phyloP scores from a whole-genome alignment of 2,329 filamentous ascomycete species.

The Pseudocercospora macadamiae region DNA sequence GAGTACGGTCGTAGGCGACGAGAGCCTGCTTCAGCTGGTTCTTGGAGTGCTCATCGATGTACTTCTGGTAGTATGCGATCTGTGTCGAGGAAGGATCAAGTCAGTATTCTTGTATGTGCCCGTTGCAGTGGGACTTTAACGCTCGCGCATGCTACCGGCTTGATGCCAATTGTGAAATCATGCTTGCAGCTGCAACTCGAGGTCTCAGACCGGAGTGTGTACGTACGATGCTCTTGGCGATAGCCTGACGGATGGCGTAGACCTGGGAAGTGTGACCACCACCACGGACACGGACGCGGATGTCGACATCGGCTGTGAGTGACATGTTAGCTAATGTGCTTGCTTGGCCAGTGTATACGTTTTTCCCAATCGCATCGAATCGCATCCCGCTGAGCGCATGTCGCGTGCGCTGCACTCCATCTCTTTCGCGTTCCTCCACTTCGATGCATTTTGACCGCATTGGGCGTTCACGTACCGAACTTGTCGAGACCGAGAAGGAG shows the following conservation, averaged over 20 bases:
- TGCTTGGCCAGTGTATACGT: constrained; percentile 6
- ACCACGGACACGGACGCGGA: constrained; percentile 92
- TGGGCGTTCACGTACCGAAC: constrained; percentile 63
- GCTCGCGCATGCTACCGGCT: constrained; percentile 10
- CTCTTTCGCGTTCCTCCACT: constrained; percentile 6
- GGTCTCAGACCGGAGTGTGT: constrained; percentile 13
- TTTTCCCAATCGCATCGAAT: constrained; percentile 7
- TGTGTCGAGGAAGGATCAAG: constrained; percentile 25
- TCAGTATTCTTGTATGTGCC: constrained; percentile 3
- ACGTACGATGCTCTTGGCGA: constrained; percentile 85
- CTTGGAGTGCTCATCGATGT: constrained; percentile 99
- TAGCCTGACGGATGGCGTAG: constrained; percentile 98
- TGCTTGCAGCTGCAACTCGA: constrained; percentile 11
- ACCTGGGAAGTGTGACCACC: constrained; percentile 98
- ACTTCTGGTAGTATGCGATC: constrained; percentile 99
- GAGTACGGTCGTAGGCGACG: constrained; percentile 92
- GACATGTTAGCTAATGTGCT: constrained; percentile 24
- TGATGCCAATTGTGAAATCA: constrained; percentile 3
- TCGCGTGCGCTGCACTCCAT: neutral
- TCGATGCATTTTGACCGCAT: neutral
- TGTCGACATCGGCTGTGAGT: constrained; percentile 75
- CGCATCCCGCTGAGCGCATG: neutral
- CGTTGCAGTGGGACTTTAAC: constrained; percentile 9
- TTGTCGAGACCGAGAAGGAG: constrained; percentile 97
- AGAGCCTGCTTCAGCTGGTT: constrained; percentile 98